Evolutionary conservation across 108 stramenopile species (phyloP).

Genomic region (Cyclotella atomus): DNA sequence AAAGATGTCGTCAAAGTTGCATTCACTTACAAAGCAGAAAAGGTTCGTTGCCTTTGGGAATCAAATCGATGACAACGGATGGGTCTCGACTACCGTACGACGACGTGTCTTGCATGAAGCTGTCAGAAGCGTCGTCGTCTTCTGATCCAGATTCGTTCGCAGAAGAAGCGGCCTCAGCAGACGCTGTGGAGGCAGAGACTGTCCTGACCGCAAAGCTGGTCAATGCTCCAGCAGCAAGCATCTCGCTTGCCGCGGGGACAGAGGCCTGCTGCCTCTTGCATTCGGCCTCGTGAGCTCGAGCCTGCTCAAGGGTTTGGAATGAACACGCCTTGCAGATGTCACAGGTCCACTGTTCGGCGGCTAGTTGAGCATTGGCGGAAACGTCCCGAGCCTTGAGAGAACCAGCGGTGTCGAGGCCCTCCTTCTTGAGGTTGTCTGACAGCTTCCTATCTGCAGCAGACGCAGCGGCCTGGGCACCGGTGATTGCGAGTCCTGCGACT

Average conservation of each 20-base stretch:
- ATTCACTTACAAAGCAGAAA: too few species aligned
- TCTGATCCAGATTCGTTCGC: background rate
- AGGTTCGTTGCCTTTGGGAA: conserved; percentile 28
- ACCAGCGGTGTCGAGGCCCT: too few species aligned
- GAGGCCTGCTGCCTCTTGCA: conserved; percentile 16
- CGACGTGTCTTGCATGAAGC: background rate
- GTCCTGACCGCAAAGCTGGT: conserved; percentile 24
- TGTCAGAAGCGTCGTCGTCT: background rate
- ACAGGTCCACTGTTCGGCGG: conserved; percentile 37
- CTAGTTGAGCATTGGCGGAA: too few species aligned
- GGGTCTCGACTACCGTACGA: background rate
- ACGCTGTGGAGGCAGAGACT: background rate
- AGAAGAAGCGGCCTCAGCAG: background rate
- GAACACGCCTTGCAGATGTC: conserved; percentile 32
- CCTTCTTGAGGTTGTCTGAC: background rate
- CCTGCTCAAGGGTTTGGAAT: conserved; percentile 41
- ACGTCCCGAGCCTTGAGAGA: background rate
- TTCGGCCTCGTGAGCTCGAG: conserved; percentile 23
- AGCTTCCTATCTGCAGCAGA: background rate
- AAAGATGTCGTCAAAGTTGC: too few species aligned
- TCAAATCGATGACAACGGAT: conserved; percentile 23
- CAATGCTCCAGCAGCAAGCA: conserved; percentile 18
- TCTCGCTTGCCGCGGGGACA: background rate
- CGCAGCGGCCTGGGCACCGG: background rate
- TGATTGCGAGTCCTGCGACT: background rate